Evolutionary conservation across 2,329 filamentous ascomycete species (phyloP), one percentile per base, ranked within the genome.

Genomic region (Cadophora luteo-olivacea): DNA sequence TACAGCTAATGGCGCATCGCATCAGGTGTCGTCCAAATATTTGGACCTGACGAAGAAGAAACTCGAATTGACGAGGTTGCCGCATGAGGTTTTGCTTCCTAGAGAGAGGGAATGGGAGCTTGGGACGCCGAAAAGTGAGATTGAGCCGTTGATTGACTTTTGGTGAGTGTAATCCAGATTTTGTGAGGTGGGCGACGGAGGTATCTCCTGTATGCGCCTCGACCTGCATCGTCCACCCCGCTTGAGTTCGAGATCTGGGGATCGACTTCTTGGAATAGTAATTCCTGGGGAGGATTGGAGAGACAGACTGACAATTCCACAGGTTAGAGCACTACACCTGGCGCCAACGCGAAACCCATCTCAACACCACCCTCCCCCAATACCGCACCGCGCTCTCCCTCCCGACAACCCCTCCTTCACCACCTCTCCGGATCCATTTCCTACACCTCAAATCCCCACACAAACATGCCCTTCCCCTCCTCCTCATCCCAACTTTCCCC

Each of bases 291-390:
- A 48, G 5, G 41, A 14, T 11, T 48, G 2, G 41, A 19, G 16
- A n/a, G 41, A 19, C 7, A 4, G n/a, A 29, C 54, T 65, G 33
- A 58, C 32, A 41, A 48, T 32, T 19, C 14, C 6, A 61, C 72
- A 91, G 89, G 89, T 83, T 90, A 38, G 89, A 91, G 69, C 81
- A 85, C 55, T 91, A 91, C 77, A 85, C 85, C 68, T 92, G 89
- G 89, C 84, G 87, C 61, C 80, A 83, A 2, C 83, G 87, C 66
- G 89, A 92, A 78, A 79, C 82, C 8, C 75, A 79, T 51, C 82
- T 90, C 72, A 92, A 92, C 76, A 75, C 79, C 9, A 78, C 80
- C 0, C 79, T 91, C n/a, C 86, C 89, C 0, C 89, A 92, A 77
- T 92, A 86, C 76, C 85, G 90, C 36, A 89, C 87, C 32, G 67